Evolutionary conservation across 768 basidiomycete genomes (phyloP), one percentile per base, ranked within the genome.

Genomic region (Phaffia australis): DNA sequence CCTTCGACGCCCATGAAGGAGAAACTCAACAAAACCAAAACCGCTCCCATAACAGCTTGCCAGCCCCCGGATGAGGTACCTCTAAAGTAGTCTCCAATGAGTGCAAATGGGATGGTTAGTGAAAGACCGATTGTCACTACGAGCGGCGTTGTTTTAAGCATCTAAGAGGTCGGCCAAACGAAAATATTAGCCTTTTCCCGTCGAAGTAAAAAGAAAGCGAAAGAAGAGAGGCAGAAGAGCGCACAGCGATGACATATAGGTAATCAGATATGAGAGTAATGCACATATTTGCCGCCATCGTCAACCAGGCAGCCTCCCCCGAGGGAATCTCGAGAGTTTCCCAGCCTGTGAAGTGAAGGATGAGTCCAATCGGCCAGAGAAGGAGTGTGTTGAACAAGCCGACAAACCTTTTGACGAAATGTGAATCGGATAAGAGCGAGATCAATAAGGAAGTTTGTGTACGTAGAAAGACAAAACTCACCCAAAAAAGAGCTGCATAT

Each of bases 401-500:
- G 48, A 63, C 67, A 35, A 69, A 69, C 15, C 67, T 56, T 32
- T 14, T 27, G 49, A 46, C 35, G 0, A 7, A 15, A 46, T 23
- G 21, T 19, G 21, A 35, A 11, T 5, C 23, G 9, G 47, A 47
- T 21, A 7, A 21, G 29, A 61, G 4, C 14, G 6, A 29, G 48
- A 32, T 29, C 60, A 47, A 55, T 55, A 52, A 55, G 56, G 35
- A 42, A 63, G 58, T 23, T 59, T 29, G 27, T n/a, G 19, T 18
- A 35, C 47, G n/a, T 52, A 1, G 60, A 52, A 47, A n/a, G 27
- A 46, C 19, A 46, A 52, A 4, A 71, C 74, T 65, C 59, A 76
- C 75, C 75, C 93, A 72, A 95, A 92, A 79, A 95, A 93, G 32
- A 93, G 80, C 70, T 90, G 87, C 91, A 93, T 92, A 74, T 93